Evolutionary conservation across 164 flowering plant species (phyloP), one percentile per base, ranked within the genome.

Genomic region (Vitis vinifera): DNA sequence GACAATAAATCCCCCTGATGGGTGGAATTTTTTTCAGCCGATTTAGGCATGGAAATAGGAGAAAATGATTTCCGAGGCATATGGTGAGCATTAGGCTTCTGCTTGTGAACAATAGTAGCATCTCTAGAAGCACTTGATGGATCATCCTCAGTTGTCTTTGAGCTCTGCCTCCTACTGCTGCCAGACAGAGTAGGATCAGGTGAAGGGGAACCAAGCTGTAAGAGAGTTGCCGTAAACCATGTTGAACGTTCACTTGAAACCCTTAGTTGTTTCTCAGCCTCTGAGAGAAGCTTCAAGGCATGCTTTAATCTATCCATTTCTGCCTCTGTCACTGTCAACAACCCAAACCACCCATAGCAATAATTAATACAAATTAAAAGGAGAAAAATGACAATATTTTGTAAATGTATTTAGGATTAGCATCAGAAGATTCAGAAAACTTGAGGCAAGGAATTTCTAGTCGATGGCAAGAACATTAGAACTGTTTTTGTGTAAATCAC

Each of bases 181-280:
- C 91, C 78, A 53, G 97, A 83, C 50, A 77, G 84, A 19, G 88
- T 79, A 69, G 74, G 74, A 50, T 86, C 92, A 8, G 87, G 81
- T 48, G 94, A 85, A 72, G 88, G 73, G 19, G 97, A 87, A 58
- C 99, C 98, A 75, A 95, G 92, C 79, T 93, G 98, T 65, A 95
- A 75, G 8, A 95, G 80, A 55, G 97, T 90, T 52, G 98, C 98
- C 8, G 95, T 93, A 82, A 96, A 96, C 98, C 99, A 91, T 65
- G 97, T 91, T 68, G 95, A 87, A 16, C 92, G 88, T 73, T 96
- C 98, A 74, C 84, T 88, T 29, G 97, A 87, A 76, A 81, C 83
- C 75, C 97, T 84, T n/a, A 96, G 82, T 80, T 93, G 99, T 78
- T 93, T 96, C 83, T 96, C 97, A 30, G 98, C 97, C 74, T 96